These are phyloP conservation scores for Melaleuca quinquenervia DNA, from an alignment of 345 rosid species.

Conservation along the genomic window DNA sequence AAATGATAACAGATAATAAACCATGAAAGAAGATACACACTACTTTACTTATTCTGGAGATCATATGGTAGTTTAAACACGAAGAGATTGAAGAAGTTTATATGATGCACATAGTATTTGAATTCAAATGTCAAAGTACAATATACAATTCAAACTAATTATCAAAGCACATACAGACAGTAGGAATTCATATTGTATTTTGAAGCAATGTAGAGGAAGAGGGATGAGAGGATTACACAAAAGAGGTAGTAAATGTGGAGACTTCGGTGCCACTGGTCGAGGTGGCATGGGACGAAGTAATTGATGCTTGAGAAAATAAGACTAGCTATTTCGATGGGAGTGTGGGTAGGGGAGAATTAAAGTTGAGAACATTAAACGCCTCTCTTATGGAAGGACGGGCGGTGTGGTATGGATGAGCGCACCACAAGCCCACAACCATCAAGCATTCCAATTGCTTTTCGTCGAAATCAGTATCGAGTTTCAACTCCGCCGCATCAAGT, in stretches of 20 bases:
- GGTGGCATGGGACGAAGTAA: accelerated
- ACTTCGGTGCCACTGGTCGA: not conserved
- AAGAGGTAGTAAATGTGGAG: not conserved
- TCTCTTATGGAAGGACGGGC: no score
- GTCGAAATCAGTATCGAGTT: not conserved
- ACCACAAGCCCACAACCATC: no score
- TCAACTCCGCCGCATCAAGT: not conserved
- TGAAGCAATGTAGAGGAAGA: not conserved
- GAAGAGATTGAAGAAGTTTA: not conserved
- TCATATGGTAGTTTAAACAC: not conserved
- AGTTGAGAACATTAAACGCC: no score
- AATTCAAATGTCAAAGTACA: not conserved
- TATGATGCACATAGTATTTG: not conserved
- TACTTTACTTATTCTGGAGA: not conserved
- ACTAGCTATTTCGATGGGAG: no score
- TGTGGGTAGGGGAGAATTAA: no score
- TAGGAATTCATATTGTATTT: not conserved
- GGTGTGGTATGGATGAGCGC: no score
- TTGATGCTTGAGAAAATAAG: not conserved
- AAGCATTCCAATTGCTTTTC: not conserved
- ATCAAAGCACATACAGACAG: not conserved
- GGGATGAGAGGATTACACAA: not conserved
- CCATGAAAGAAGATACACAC: no score
- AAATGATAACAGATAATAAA: no score
- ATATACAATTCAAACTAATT: not conserved